A percentile compares a stretch with the other conserved stretches of the same genome.
Evolutionary conservation across 805 yeast species (phyloP).

Genomic region (Candida stauntonica): DNA sequence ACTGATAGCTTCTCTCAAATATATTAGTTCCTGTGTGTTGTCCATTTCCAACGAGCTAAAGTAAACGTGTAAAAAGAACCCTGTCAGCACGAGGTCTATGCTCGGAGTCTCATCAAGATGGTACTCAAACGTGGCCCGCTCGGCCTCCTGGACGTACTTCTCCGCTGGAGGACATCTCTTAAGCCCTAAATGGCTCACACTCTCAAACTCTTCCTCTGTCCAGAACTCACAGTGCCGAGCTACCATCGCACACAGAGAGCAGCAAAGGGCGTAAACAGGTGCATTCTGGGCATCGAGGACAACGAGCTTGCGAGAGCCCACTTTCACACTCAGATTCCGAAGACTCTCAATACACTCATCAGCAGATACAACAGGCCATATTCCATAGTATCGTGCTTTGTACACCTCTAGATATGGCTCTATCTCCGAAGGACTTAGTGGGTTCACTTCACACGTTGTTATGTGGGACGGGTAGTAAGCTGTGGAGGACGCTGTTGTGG

Average conservation of each 20-base stretch:
- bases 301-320: constrained; percentile 1
- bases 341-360: constrained; percentile 11
- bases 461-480: background rate
- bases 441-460: constrained; percentile 13
- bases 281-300: constrained; percentile 9
- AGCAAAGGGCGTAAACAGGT: constrained; percentile 17
- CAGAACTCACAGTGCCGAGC: constrained; percentile 19
- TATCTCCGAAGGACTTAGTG: constrained; percentile 7
- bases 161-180: constrained; percentile 15
- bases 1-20: constrained; percentile 22
- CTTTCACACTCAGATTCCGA: background rate
- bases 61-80: constrained; percentile 20
- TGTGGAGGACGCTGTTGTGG: background rate
- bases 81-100: constrained; percentile 11
- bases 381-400: constrained; percentile 23
- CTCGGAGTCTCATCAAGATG: constrained; percentile 13
- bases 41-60: constrained; percentile 11
- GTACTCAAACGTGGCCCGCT: constrained; percentile 13
- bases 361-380: constrained; percentile 23
- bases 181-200: constrained; percentile 9
- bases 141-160: constrained; percentile 19
- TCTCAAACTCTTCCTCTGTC: constrained; percentile 12
- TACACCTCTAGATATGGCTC: constrained; percentile 20
- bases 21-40: constrained; percentile 13
- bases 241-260: constrained; percentile 23